Evolutionary conservation across 202 grass and related monocot genomes (phyloP).

Genomic region (Schoenoplectus tabernaemontani): DNA sequence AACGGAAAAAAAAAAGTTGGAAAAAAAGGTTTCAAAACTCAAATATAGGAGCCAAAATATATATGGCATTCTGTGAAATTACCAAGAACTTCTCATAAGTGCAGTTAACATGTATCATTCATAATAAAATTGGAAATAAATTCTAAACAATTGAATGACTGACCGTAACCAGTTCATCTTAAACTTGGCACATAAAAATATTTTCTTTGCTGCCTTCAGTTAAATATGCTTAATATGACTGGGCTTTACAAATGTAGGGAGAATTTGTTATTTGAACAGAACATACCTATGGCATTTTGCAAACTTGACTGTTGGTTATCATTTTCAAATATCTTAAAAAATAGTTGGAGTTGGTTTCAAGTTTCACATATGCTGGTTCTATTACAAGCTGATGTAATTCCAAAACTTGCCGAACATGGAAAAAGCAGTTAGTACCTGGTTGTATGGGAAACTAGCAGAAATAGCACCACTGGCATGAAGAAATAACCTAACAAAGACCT

Average conservation of each 20-base stretch:
- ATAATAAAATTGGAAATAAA: neutral
- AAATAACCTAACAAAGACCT: slow-evolving; percentile 49
- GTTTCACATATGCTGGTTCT: neutral
- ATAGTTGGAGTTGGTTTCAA: neutral
- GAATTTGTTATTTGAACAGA: neutral
- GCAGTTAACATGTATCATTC: neutral
- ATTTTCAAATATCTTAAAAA: neutral
- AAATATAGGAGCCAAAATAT: neutral
- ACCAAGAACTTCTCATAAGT: neutral
- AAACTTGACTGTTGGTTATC: neutral
- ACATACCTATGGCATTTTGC: neutral
- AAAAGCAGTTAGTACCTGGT: slow-evolving; percentile 33
- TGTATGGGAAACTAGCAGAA: slow-evolving; percentile 61
- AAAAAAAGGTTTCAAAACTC: slow-evolving; percentile 20
- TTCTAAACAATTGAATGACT: neutral
- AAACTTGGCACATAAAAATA: neutral
- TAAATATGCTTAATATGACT: neutral
- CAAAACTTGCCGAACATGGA: neutral
- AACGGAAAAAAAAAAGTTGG: slow-evolving; percentile 13
- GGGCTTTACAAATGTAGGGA: neutral
- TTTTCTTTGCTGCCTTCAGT: neutral
- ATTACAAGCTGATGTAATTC: neutral
- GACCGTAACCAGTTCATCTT: too few species aligned
- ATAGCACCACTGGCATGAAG: slow-evolving; percentile 56
- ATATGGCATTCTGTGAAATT: neutral